Evolutionary conservation across 2,329 filamentous ascomycete species (phyloP), one percentile per base, ranked within the genome.

Genomic region (Elsinoe fawcettii): DNA sequence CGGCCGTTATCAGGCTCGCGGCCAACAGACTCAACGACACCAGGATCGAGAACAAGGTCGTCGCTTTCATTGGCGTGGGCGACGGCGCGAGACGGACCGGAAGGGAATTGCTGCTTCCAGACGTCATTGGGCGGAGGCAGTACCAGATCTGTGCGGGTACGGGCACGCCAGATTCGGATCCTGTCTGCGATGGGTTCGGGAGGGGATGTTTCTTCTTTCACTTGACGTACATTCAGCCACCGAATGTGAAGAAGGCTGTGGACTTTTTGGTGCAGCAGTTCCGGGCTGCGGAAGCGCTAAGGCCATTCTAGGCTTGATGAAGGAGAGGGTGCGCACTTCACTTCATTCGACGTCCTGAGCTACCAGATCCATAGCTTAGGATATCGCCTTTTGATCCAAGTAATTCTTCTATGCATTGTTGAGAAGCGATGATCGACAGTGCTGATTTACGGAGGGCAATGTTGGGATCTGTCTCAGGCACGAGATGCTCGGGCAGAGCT

Each of bases 11-110:
- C 34, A 30, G 47, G 22, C 55, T 46, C 30, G 55, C 55, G 18
- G 27, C 27, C 18, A 39, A 44, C n/a, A 20, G 22, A 20, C 44
- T 57, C 37, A 44, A 34, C 34, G 32, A 36, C 44, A 46, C 47
- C 32, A 25, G 34, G 22, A 41, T 57, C 41, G 41, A 57, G 27
- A 36, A 49, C 36, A 37, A 44, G 32, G 37, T 57, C 46, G 44
- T 51, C 16, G 55, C 55, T 14, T 51, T 57, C 23, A 44, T 57
- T 18, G 55, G 46, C 25, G 47, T 57, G 18, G 55, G 55, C 6
- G 55, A 57, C 16, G 8, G 7, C 5, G 41, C 41, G 20, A 23
- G 41, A 18, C 6, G 41, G 41, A 44, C 18, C 11, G 41, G 41
- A 12, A 22, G 41, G 20, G 41, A 44, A 12, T 8, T 44, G 41